These are phyloP conservation scores for Cronartium quercuum DNA, from an alignment of 1,284 basidiomycete species.

Conservation along the genomic window DNA sequence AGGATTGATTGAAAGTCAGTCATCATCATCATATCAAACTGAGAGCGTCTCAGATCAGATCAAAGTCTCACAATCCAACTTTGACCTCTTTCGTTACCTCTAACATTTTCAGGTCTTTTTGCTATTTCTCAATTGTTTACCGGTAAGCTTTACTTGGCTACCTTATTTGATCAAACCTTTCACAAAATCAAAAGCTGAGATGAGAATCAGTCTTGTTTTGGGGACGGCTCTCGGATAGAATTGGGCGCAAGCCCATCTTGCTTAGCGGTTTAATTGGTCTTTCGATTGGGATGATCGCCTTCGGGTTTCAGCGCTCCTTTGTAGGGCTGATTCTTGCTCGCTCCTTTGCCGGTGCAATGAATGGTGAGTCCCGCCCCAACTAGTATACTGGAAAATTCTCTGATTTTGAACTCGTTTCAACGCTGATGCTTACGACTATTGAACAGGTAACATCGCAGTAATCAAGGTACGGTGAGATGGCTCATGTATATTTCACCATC, in stretches of 20 bases:
- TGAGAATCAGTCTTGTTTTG: not conserved
- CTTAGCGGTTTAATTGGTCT: constrained; percentile 1
- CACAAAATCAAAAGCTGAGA: not conserved
- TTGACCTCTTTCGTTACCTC: not conserved
- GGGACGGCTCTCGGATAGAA: not conserved
- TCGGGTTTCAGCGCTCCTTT: constrained; percentile 3
- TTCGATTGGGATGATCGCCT: not conserved
- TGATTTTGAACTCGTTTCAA: not conserved
- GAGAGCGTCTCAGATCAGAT: not conserved
- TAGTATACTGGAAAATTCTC: not conserved
- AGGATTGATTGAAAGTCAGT: constrained; percentile 13
- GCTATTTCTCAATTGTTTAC: constrained; percentile 13
- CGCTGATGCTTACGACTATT: not conserved
- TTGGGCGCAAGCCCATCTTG: constrained; percentile 14
- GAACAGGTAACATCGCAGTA: constrained; percentile 9
- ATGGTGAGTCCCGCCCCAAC: not conserved
- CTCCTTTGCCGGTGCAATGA: constrained; percentile 12
- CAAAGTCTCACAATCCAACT: not conserved
- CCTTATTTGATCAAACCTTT: not conserved
- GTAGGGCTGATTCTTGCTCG: not conserved
- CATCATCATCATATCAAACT: not conserved
- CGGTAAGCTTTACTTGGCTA: not conserved
- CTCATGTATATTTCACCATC: not conserved
- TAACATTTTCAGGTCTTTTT: constrained; percentile 9
- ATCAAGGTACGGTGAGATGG: not conserved